Conservation (phyloP, 2,329 filamentous ascomycete genomes). For the Blastomyces parvus region DNA sequence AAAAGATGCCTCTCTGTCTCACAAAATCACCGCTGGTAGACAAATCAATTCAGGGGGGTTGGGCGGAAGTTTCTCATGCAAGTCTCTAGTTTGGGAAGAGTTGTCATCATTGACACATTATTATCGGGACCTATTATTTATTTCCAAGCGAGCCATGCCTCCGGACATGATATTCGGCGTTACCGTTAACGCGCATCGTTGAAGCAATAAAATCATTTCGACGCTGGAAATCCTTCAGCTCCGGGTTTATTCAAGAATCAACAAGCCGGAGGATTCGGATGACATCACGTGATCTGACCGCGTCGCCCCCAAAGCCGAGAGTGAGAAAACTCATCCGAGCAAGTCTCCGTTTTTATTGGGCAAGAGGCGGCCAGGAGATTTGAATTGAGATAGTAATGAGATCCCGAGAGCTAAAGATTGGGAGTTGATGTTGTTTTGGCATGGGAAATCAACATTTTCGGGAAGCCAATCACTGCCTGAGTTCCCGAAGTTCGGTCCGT, state of each 20-base stretch:
- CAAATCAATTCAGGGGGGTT: neutral
- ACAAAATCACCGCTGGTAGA: no score
- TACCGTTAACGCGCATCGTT: no score
- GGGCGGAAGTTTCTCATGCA: neutral
- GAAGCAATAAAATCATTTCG: no score
- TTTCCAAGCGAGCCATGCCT: neutral
- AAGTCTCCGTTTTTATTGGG: neutral
- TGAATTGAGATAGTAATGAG: neutral
- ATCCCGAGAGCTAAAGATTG: neutral
- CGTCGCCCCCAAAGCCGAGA: neutral
- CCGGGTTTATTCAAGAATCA: no score
- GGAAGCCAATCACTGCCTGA: neutral
- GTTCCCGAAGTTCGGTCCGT: neutral
- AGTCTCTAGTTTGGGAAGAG: neutral
- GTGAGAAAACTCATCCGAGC: neutral
- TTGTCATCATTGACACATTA: neutral
- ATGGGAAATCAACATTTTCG: neutral
- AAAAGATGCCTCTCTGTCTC: neutral
- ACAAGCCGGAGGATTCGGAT: neutral
- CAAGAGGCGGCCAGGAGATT: neutral
- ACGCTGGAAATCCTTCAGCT: no score
- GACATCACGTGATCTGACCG: neutral
- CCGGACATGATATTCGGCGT: neutral
- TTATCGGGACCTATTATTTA: neutral
- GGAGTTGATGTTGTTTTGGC: neutral